Evolutionary conservation across 345 rosid species (phyloP), one percentile per base, ranked within the genome.

Genomic region (Draba incana): DNA sequence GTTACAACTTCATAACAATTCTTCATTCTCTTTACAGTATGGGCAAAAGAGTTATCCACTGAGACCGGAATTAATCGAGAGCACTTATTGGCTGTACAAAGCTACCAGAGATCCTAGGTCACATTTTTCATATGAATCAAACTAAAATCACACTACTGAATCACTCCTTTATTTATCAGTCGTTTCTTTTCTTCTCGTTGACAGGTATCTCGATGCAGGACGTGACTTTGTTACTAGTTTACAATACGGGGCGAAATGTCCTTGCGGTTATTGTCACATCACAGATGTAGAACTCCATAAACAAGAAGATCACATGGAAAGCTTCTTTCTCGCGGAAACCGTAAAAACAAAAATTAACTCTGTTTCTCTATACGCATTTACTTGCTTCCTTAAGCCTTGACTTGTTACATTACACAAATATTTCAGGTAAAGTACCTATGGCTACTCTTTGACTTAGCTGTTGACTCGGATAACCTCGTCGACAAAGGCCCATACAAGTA

Each of bases 261-360:
- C 92, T 73, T 94, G 99, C 66, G 97, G 97, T 31, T 94, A 87
- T 77, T 94, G 99, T 79, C 99, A 94, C 68, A 84, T 94, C 78
- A 82, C 91, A 13, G 96, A 94, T 75, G 99, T 94, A 0, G 98
- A 93, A 76, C 83, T 81, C 61, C 98, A 93, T 72, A 65, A 87
- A 71, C 85, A 66, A 75, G 97, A 88, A 77, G 96, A 93, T 71
- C 98, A 91, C 75, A 93, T 93, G 98, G 98, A 93, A 78, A 93
- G 98, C 81, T 93, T 93, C 80, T 93, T 93, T 85, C 92, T 93
- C 10, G 97, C 97, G n/a, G 98, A 93, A 90, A 93, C 98, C 6
- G 98, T 93, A 72, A 28, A 3, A 6, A 1, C 0, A 10, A 20
- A 20, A 20, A 20, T 20, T 0, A 53, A 68, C 77, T 30, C n/a